phyloP scores from a whole-genome alignment of 2,329 filamentous ascomycete species.

The Diaporthe caulivora region DNA sequence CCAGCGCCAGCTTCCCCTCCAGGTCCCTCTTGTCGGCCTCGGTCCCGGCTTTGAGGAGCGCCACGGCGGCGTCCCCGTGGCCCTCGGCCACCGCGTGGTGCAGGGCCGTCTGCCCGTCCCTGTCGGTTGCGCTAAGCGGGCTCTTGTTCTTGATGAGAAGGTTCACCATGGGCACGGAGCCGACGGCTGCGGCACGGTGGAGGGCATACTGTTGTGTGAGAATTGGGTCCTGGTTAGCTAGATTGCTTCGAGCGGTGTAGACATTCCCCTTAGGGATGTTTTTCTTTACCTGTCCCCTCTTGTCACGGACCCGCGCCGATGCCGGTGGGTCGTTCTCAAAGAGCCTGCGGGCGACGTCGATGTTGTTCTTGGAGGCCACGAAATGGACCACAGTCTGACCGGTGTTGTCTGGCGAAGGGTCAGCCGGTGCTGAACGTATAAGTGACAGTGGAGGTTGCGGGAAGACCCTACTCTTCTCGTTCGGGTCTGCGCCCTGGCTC shows the following conservation, averaged over 20 bases:
- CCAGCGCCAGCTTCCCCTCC: slow-evolving; percentile 79
- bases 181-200: slow-evolving; percentile 91
- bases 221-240: neutral
- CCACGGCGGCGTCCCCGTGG: slow-evolving; percentile 83
- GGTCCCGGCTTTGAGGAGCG: slow-evolving; percentile 86
- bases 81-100: slow-evolving; percentile 88
- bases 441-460: neutral
- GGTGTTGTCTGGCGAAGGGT: slow-evolving; percentile 64
- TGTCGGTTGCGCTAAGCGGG: slow-evolving; percentile 86
- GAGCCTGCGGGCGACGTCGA: slow-evolving; percentile 84
- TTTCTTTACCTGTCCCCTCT: slow-evolving; percentile 73
- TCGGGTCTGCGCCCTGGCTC: slow-evolving; percentile 77
- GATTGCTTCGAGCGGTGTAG: neutral
- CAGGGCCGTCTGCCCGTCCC: slow-evolving; percentile 85
- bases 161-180: slow-evolving; percentile 88
- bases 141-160: slow-evolving; percentile 82
- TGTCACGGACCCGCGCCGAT: slow-evolving; percentile 84
- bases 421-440: slow-evolving; percentile 31
- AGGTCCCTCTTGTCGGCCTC: slow-evolving; percentile 82
- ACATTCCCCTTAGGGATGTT: too few relatives aligned
- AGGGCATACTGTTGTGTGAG: slow-evolving; percentile 74
- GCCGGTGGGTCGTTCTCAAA: slow-evolving; percentile 77
- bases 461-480: slow-evolving; percentile 72
- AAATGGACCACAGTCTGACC: slow-evolving; percentile 92
- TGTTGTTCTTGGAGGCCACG: slow-evolving; percentile 87